A percentile compares a stretch with the other conserved stretches of the same genome.
Evolutionary conservation across 495 filamentous ascomycete species (phyloP).

Genomic region (Hypoxylon fragiforme): DNA sequence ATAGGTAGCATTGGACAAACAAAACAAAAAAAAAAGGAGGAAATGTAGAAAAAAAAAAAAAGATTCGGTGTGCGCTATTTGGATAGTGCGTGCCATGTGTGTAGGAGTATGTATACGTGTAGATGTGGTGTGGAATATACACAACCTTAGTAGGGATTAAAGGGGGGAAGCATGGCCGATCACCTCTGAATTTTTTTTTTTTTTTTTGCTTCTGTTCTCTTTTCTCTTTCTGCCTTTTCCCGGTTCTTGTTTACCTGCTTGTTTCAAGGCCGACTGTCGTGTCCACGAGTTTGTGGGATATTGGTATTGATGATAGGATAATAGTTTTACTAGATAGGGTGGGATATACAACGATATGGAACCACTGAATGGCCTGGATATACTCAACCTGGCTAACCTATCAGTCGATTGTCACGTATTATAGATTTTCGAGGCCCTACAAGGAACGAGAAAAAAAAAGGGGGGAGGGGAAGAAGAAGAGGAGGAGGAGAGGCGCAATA

Average conservation of each 20-base stretch:
- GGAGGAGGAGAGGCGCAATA: not conserved
- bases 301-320: not conserved
- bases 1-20: not conserved
- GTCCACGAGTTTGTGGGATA: conserved; percentile 16
- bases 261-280: conserved; percentile 30
- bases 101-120: conserved; percentile 3
- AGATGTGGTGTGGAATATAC: conserved; percentile 7
- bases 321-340: not conserved
- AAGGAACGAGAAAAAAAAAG: not conserved
- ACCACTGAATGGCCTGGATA: conserved; percentile 26
- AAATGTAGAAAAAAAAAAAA: not conserved
- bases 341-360: not conserved
- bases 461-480: not conserved
- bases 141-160: too few species aligned
- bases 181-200: not conserved
- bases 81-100: not conserved
- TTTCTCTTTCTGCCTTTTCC: too few species aligned
- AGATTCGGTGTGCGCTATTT: not conserved
- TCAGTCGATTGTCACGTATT: conserved; percentile 19
- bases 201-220: too few species aligned
- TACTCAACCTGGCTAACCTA: conserved; percentile 10
- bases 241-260: not conserved
- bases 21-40: not conserved
- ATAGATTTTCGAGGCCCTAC: conserved; percentile 1
- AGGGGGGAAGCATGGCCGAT: not conserved